A percentile compares a stretch with the other conserved stretches of the same genome.
Evolutionary conservation across 176 grass and related monocot genomes (phyloP).

Genomic region (Sorghum bicolor): Sorghum_bicolor_NCBIv3 NC_012879.2:58254501-58255000

Average conservation of each 20-base stretch:
- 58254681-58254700: conserved; percentile 29
- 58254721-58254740: not conserved
- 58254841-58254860: conserved; percentile 21
- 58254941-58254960: conserved; percentile 89
- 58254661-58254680: conserved; percentile 69
- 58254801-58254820: conserved; percentile 92
- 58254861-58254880: conserved; percentile 19
- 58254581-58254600: conserved; percentile 59
- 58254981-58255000: conserved; percentile 87
- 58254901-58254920: conserved; percentile 1
- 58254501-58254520: conserved; percentile 87
- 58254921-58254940: conserved; percentile 64
- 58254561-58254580: conserved; percentile 75
- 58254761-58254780: conserved; percentile 6
- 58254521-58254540: conserved; percentile 85
- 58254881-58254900: not conserved
- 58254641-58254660: conserved; percentile 97
- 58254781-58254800: conserved; percentile 90
- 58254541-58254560: conserved; percentile 88
- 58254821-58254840: conserved; percentile 87
- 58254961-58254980: conserved; percentile 68
- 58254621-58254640: conserved; percentile 63
- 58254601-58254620: conserved; percentile 60
- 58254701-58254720: not conserved
- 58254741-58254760: conserved; percentile 8